A percentile compares a stretch with the other conserved stretches of the same genome.
phyloP scores from a whole-genome alignment of 1,284 basidiomycete genomes.

The Boletus smithii region DNA sequence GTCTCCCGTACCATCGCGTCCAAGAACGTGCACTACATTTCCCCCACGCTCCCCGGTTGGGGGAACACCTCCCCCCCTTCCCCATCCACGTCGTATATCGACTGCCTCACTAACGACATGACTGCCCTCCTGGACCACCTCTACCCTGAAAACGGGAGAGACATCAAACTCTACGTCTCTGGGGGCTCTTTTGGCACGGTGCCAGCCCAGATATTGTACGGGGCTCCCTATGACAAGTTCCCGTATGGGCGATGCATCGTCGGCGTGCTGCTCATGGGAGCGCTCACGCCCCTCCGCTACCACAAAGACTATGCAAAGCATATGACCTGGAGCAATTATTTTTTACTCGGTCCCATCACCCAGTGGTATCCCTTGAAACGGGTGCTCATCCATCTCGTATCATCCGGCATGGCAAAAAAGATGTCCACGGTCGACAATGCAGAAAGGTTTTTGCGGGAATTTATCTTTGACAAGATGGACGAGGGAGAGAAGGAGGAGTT shows the following conservation, averaged over 20 bases:
- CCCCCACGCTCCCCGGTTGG: slow-evolving; percentile 56
- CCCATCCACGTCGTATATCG: slow-evolving; percentile 36
- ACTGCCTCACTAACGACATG: slow-evolving; percentile 46
- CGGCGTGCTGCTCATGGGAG: slow-evolving; percentile 46
- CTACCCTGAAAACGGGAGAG: slow-evolving; percentile 39
- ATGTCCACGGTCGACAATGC: slow-evolving; percentile 42
- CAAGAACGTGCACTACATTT: slow-evolving; percentile 44
- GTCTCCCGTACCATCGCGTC: slow-evolving; percentile 36
- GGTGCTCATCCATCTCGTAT: slow-evolving; percentile 35
- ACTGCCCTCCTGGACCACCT: slow-evolving; percentile 48
- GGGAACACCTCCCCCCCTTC: slow-evolving; percentile 46
- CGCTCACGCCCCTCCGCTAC: slow-evolving; percentile 46
- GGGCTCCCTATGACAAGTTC: slow-evolving; percentile 48
- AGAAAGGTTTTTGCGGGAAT: slow-evolving; percentile 37
- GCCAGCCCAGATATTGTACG: slow-evolving; percentile 56
- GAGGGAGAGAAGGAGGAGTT: slow-evolving; percentile 41
- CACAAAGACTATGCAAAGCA: slow-evolving; percentile 43
- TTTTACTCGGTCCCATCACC: slow-evolving; percentile 45
- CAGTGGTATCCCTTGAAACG: slow-evolving; percentile 40
- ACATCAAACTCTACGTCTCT: slow-evolving; percentile 47
- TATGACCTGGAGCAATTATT: slow-evolving; percentile 45
- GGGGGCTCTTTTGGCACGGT: slow-evolving; percentile 55
- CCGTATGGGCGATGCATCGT: slow-evolving; percentile 45
- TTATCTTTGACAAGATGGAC: slow-evolving; percentile 42
- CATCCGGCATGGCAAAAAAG: slow-evolving; percentile 34